Evolutionary conservation across 768 basidiomycete species (phyloP), one percentile per base, ranked within the genome.

Genomic region (Termitomyces sp.): DNA sequence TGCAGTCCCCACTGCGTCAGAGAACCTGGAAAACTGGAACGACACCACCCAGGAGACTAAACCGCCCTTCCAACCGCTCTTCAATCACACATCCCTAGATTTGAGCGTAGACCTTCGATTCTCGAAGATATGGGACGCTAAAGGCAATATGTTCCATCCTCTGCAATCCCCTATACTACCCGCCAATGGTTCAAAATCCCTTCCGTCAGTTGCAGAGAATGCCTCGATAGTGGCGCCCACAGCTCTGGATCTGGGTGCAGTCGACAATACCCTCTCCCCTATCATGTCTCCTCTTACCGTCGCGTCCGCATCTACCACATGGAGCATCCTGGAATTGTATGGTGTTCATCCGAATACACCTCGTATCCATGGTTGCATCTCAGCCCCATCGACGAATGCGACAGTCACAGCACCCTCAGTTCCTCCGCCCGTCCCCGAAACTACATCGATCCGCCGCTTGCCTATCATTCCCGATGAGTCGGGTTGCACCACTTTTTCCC

Each of bases 241-340:
- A 11, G 47, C 59, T 8, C 55, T 63, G 12, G 48, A 62, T 47
- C 51, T 57, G 17, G 49, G 44, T 12, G 29, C 41, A 47, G 52
- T 35, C 5, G 59, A 58, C 16, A 46, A 41, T 6, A 10, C 29
- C 2, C 25, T 45, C 16, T 59, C 60, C 34, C 62, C 66, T n/a
- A 48, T 54, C 21, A 8, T 50, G 5, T 60, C 63, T 0, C 62
- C 65, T 12, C 41, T 58, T 37, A 19, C 55, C 17, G 57, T 63
- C 25, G 52, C 58, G 27, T 65, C 66, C 8, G 53, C 63, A 41
- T 65, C 65, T 17, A 61, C 66, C 5, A 67, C 66, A 29, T 67
- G 66, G 66, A 63, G 64, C 48, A 65, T 65, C 7, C 61, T 65
- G 7, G 62, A 65, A 51, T 58, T 50, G 54, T 67, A 67, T 32